phyloP scores from a whole-genome alignment of 2,329 filamentous ascomycete genomes.

The Cladosporium sp. region DNA sequence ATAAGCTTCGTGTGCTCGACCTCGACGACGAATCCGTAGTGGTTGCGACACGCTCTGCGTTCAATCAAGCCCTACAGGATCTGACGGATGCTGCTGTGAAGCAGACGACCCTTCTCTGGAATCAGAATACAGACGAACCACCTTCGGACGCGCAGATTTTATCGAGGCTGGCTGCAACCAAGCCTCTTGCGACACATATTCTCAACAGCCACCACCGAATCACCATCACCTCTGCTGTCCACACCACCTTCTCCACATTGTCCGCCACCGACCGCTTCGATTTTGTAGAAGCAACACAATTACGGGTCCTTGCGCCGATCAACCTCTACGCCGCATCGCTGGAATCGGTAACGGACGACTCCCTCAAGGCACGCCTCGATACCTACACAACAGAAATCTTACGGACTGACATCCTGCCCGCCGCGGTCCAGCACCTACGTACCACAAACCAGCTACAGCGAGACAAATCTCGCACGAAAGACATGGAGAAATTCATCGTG shows the following conservation, averaged over 20 bases:
- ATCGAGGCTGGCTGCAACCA: constrained; percentile 9
- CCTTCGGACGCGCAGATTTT: neutral
- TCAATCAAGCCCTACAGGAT: constrained; percentile 2
- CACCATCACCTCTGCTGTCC: constrained; percentile 15
- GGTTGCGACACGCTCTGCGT: neutral
- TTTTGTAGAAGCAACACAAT: constrained; percentile 15
- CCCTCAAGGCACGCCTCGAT: constrained; percentile 24
- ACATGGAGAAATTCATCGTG: constrained; percentile 24
- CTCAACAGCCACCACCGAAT: constrained; percentile 15
- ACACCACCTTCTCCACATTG: constrained; percentile 2
- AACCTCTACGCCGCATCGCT: constrained; percentile 24
- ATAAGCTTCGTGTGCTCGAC: constrained; percentile 4
- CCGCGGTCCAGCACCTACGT: constrained; percentile 11
- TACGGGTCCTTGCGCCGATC: constrained; percentile 15
- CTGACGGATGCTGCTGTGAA: constrained; percentile 5
- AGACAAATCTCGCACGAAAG: constrained; percentile 18
- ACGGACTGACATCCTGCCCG: constrained; percentile 20
- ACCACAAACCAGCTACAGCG: constrained; percentile 7
- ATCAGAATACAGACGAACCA: neutral
- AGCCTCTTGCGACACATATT: constrained; percentile 14
- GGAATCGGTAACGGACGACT: constrained; percentile 19
- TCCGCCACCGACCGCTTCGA: constrained; percentile 11
- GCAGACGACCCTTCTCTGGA: constrained; percentile 9
- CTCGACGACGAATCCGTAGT: constrained; percentile 8
- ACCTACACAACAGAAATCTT: constrained; percentile 22